Conservation (phyloP, 148 eudicot species). For the Spergularia bocconei region DNA sequence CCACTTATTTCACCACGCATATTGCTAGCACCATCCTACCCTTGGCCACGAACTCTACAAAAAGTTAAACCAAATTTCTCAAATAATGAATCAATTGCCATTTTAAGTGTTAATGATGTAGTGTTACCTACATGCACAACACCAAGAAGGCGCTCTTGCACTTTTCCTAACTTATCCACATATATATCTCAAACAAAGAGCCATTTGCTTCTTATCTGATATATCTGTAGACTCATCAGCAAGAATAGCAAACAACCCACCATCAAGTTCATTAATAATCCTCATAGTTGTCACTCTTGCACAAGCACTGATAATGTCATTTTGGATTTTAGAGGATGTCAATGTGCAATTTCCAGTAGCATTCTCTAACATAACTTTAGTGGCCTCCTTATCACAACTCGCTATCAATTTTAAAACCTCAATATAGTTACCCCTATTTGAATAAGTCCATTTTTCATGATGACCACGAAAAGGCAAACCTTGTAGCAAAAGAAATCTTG, state of each 20-base stretch:
- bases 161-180: neutral
- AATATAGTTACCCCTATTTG: too few relatives aligned
- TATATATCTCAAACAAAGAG: conserved; percentile 7
- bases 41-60: conserved; percentile 20
- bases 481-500: too few relatives aligned
- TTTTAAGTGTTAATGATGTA: conserved; percentile 9
- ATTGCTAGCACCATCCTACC: conserved; percentile 23
- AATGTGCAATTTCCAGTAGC: too few relatives aligned
- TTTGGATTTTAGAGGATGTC: too few relatives aligned
- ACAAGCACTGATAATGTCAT: neutral
- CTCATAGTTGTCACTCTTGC: conserved; percentile 13
- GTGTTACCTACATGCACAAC: conserved; percentile 9
- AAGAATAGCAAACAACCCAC: conserved; percentile 7
- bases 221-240: conserved; percentile 17
- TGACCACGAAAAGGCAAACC: too few relatives aligned
- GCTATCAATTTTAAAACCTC: too few relatives aligned
- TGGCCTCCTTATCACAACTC: too few relatives aligned
- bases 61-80: neutral
- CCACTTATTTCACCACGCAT: conserved; percentile 24
- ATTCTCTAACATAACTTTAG: too few relatives aligned
- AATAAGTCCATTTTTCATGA: too few relatives aligned
- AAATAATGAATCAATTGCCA: conserved; percentile 5
- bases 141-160: conserved; percentile 17
- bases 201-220: conserved; percentile 15
- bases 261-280: conserved; percentile 14